These are phyloP conservation scores for Ceratobasidium sp. DNA, from an alignment of 1,284 basidiomycete genomes.

Conservation along the genomic window DNA sequence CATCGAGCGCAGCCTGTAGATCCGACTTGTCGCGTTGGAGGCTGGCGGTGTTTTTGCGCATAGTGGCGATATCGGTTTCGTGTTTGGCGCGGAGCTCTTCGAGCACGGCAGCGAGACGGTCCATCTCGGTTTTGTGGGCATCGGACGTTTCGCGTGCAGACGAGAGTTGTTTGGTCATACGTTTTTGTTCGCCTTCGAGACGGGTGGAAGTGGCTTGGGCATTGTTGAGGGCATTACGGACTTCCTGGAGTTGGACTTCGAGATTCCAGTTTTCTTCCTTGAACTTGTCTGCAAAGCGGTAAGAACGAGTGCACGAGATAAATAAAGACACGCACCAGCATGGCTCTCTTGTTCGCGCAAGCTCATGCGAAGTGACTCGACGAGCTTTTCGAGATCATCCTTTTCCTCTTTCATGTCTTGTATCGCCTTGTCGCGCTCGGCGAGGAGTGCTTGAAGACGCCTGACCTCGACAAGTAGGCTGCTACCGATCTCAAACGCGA, in stretches of 20 bases:
- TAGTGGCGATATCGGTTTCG: conserved; percentile 90
- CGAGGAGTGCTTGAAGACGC: conserved; percentile 83
- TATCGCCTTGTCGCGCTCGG: conserved; percentile 87
- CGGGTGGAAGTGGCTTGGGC: conserved; percentile 71
- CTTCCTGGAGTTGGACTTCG: conserved; percentile 90
- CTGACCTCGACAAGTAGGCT: conserved; percentile 88
- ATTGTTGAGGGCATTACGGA: conserved; percentile 74
- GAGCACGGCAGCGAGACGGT: conserved; percentile 69
- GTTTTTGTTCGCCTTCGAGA: conserved; percentile 83
- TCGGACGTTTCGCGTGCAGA: conserved; percentile 80
- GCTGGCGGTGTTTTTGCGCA: conserved; percentile 85
- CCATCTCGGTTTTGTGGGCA: conserved; percentile 84
- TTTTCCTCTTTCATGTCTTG: conserved; percentile 88
- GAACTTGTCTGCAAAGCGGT: conserved; percentile 68
- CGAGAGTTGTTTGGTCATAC: conserved; percentile 77
- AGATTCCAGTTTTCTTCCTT: conserved; percentile 99
- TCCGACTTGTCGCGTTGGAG: conserved; percentile 92
- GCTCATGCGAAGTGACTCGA: conserved; percentile 73
- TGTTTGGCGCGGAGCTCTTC: conserved; percentile 88
- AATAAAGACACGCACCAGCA: conserved; percentile 59
- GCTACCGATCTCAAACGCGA: conserved; percentile 94
- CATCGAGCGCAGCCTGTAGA: conserved; percentile 79
- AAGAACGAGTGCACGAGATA: conserved; percentile 28
- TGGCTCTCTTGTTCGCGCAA: conserved; percentile 79
- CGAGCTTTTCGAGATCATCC: conserved; percentile 75